Evolutionary conservation across 352 stramenopile species (phyloP).

Genomic region (Pythium volutum): DNA sequence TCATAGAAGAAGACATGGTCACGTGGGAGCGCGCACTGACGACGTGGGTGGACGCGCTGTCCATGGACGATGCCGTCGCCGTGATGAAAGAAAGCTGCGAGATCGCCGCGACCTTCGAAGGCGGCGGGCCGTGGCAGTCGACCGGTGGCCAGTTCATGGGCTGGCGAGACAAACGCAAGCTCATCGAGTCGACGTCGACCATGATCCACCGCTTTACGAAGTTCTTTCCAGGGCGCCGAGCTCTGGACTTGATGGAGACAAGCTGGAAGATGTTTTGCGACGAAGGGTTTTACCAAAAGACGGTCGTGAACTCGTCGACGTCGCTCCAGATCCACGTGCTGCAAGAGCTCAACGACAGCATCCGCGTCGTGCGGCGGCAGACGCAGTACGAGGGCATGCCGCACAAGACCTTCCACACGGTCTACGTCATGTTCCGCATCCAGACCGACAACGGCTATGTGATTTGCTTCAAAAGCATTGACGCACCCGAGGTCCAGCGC

Average conservation of each 20-base stretch:
- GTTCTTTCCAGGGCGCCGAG: background rate
- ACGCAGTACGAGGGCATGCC: constrained; percentile 19
- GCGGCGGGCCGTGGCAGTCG: constrained; percentile 16
- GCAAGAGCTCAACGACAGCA: constrained; percentile 15
- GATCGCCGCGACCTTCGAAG: constrained; percentile 15
- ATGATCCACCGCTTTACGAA: constrained; percentile 25
- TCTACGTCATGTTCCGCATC: constrained; percentile 70
- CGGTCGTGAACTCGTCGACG: constrained; percentile 21
- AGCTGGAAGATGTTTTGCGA: constrained; percentile 18
- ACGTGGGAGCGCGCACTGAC: constrained; percentile 15
- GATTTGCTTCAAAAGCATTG: constrained; percentile 67
- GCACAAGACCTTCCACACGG: constrained; percentile 39
- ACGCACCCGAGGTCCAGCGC: constrained; percentile 32
- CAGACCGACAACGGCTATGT: constrained; percentile 62
- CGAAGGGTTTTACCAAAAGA: constrained; percentile 21
- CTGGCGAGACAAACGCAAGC: constrained; percentile 25
- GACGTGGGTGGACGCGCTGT: constrained; percentile 13
- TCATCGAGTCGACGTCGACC: constrained; percentile 12
- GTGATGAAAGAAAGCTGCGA: constrained; percentile 21
- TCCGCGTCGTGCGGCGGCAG: constrained; percentile 12
- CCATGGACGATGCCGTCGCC: constrained; percentile 11
- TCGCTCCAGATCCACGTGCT: constrained; percentile 18
- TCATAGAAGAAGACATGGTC: constrained; percentile 17
- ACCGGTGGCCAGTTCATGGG: constrained; percentile 23
- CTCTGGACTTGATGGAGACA: constrained; percentile 16